Percentiles rank a stretch among this genome's conserved stretches.
phyloP scores from a whole-genome alignment of 2,329 filamentous ascomycete species.

The Stemphylium vesicarium region DNA sequence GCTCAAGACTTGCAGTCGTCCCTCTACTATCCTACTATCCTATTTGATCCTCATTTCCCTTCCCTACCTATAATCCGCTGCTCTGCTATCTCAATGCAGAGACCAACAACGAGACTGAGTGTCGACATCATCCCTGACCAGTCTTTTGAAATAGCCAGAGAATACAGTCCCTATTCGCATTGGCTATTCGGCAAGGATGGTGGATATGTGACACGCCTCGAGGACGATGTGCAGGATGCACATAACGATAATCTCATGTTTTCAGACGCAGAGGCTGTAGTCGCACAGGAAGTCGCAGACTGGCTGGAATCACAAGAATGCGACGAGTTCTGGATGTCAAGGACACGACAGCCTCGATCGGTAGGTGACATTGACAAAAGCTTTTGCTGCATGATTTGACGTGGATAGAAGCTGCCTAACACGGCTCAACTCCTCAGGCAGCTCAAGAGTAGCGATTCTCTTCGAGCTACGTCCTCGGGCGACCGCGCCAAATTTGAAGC shows the following conservation, averaged over 20 bases:
- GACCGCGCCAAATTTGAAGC: conserved; percentile 13
- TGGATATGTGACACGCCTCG: conserved; percentile 3
- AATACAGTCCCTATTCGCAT: conserved; percentile 9
- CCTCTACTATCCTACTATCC: not conserved
- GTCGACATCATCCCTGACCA: conserved; percentile 15
- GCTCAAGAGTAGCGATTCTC: not conserved
- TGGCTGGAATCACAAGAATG: conserved; percentile 23
- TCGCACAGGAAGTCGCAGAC: conserved; percentile 27
- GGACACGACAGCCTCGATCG: conserved; percentile 4
- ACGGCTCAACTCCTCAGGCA: conserved; percentile 10
- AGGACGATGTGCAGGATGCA: not conserved
- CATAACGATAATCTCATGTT: not conserved
- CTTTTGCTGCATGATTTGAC: conserved; percentile 2
- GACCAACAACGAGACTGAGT: conserved; percentile 9
- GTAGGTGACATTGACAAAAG: conserved; percentile 1
- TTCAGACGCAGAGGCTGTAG: conserved; percentile 13
- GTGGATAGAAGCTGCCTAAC: conserved; percentile 7
- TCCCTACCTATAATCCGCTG: not conserved
- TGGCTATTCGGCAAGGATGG: conserved; percentile 11
- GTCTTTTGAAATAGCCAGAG: not conserved
- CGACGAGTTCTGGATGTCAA: conserved; percentile 21
- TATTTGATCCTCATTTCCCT: not conserved
- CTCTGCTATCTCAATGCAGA: not conserved
- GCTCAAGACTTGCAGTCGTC: not conserved
- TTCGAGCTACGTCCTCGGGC: not conserved